Evolutionary conservation across 176 grass and related monocot genomes (phyloP), one percentile per base, ranked within the genome.

Genomic region (Zea luxurians): DNA sequence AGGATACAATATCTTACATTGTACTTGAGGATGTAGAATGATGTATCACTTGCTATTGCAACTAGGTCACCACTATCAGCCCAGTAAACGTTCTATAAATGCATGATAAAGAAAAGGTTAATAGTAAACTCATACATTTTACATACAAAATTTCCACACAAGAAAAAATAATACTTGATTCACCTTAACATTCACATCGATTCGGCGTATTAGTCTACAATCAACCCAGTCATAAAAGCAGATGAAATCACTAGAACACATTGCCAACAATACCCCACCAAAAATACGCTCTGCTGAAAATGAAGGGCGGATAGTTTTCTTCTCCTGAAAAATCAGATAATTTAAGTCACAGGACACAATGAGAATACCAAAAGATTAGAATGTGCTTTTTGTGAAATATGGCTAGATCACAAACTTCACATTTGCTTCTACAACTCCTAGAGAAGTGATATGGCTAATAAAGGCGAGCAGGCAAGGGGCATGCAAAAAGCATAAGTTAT

Each of bases 151-250:
- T 41, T 66, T 84, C 71, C 13, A 53, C 61, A 1, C 55, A 59
- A 59, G 49, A 47, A 49, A 48, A 80, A 15, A 60, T 13, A 48
- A 70, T 48, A 70, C 21, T 49, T 2, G 67, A 86, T 80, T 75
- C 61, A 98, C 96, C 83, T 98, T 98, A 43, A 98, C 96, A 85
- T 73, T 94, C 66, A 92, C 96, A 85, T 98, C 96, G 75, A 98
- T 98, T 50, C 92, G 86, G 46, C 95, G 92, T 73, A 98, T 92
- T 77, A 95, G 75, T 55, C 88, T 90, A 66, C 96, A 98, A 68
- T 98, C 90, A 90, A 72, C 83, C 96, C 96, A 98, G 60, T 98
- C 96, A 94, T 95, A 98, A 84, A 98, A 98, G 75, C 96, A 98
- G 83, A 98, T 95, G 58, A 98, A 98, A 37, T 98, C 96, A 90